Base-by-base conservation (phyloP, 225 moss, liverwort and hornwort species). In the Polytrichum commune region DNA sequence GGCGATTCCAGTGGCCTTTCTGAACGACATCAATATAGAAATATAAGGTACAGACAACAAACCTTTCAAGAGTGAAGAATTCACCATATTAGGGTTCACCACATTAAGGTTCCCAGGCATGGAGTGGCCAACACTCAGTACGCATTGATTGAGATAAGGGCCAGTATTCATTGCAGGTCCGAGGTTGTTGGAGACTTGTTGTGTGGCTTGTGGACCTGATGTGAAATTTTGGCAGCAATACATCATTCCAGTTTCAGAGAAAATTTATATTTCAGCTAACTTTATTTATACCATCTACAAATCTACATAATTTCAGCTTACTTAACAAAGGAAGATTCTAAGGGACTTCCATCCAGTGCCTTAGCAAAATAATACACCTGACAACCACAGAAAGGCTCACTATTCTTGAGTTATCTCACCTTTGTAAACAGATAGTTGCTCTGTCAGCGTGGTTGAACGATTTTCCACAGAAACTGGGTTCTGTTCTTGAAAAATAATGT, bases 151-250 rank as follows among this genome's bases (percentile, higher is more conserved):
- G 74, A 65, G 64, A 38, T 29, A 74, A 66, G 46, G 46, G 16
- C 46, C 46, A 46, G 46, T 78, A 78, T 74, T 78, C 78, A 74
- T 78, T 70, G 46, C 46, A 13, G 78, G 29, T 28, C 64, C 74
- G 26, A 5, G 57, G 69, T 74, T 69, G 73, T 28, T 64, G 69
- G 55, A 69, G 69, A 65, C 78, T 78, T 78, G 60, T 58, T 69
- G 22, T 27, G 69, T 61, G 60, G 69, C 73, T 30, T 23, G 27
- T 60, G 60, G 57, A 26, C 69, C 78, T 78, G 78, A 53, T 65
- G 69, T 60, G 25, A 54, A 19, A 56, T 5, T 3, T n/a, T 53
- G 46, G 13, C 16, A 46, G 13, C 46, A 46, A 46, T 46, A 46
- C 13, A 13, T 3, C 10, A 46, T 46, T 46, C 46, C 53, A 73